A percentile compares a stretch with the other conserved stretches of the same genome.
These are phyloP conservation scores for Tolypocladium cylindrosporum DNA, from an alignment of 2,329 filamentous ascomycete genomes.

Conservation along the genomic window DNA sequence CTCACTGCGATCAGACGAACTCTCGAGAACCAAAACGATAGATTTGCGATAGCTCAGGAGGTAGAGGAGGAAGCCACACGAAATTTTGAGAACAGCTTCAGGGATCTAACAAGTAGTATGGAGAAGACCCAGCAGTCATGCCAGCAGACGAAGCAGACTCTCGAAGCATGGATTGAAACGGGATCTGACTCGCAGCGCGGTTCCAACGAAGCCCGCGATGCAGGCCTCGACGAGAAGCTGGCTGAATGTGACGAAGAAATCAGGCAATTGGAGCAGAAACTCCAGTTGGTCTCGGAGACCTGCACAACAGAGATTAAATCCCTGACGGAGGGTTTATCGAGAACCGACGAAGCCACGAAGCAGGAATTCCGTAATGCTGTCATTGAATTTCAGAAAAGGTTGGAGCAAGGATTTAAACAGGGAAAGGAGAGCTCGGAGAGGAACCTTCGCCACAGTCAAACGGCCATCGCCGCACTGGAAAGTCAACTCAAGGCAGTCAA, in stretches of 20 bases:
- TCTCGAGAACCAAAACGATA: not conserved
- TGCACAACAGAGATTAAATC: constrained; percentile 9
- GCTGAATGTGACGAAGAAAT: constrained; percentile 10
- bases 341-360: constrained; percentile 7
- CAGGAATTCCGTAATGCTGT: constrained; percentile 9
- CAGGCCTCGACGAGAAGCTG: constrained; percentile 9
- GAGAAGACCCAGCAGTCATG: constrained; percentile 5
- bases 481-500: constrained; percentile 11
- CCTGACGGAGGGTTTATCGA: constrained; percentile 4
- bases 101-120: not conserved
- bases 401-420: constrained; percentile 13
- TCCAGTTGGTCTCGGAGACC: constrained; percentile 9
- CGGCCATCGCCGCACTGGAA: constrained; percentile 7
- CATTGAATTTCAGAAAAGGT: constrained; percentile 8
- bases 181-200: constrained; percentile 3
- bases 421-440: constrained; percentile 10
- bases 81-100: not conserved
- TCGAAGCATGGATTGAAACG: constrained; percentile 5
- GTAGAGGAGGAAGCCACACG: not conserved
- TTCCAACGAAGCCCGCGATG: constrained; percentile 3
- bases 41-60: not conserved
- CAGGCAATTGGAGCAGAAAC: constrained; percentile 9
- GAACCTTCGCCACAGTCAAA: constrained; percentile 6
- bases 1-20: not conserved
- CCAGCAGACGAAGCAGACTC: constrained; percentile 6